phyloP scores from a whole-genome alignment of 2,329 filamentous ascomycete genomes.

The Tothia fuscella region DNA sequence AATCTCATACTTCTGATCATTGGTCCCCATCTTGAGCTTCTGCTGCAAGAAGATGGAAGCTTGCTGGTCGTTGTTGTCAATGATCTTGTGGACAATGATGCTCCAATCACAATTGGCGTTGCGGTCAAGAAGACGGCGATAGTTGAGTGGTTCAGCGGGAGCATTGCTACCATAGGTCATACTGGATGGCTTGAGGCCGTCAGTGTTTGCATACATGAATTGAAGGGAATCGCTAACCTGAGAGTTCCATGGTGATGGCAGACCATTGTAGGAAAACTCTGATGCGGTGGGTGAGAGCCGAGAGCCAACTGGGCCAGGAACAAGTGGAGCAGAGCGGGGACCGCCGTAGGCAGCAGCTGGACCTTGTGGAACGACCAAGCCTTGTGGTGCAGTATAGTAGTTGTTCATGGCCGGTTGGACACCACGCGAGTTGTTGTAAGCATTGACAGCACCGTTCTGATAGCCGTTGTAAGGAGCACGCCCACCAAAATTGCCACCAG shows the following conservation, averaged over 20 bases:
- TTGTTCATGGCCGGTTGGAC: no score
- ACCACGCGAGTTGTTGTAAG: no score
- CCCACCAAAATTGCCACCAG: no score
- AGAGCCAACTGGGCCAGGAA: not conserved
- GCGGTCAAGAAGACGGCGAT: slow-evolving; percentile 85
- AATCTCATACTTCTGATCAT: slow-evolving; percentile 94
- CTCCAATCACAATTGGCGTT: slow-evolving; percentile 98
- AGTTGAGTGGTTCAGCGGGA: slow-evolving; percentile 87
- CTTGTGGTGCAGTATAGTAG: no score
- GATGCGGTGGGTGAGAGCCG: slow-evolving; percentile 8
- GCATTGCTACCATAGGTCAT: not conserved
- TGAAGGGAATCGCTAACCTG: no score
- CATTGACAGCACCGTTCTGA: no score
- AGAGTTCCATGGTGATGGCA: slow-evolving; percentile 7
- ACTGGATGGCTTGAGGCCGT: not conserved
- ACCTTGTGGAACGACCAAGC: no score
- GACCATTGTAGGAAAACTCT: slow-evolving; percentile 4
- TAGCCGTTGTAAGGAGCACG: no score
- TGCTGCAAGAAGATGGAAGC: slow-evolving; percentile 98
- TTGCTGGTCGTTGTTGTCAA: slow-evolving; percentile 98
- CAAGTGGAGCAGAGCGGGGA: not conserved
- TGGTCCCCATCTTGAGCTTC: slow-evolving; percentile 92
- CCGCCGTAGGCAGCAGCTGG: no score
- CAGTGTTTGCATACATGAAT: not conserved
- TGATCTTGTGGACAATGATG: slow-evolving; percentile 98